phyloP scores from a whole-genome alignment of 2,329 filamentous ascomycete genomes.

The Ophiostoma novo-ulmi region DNA sequence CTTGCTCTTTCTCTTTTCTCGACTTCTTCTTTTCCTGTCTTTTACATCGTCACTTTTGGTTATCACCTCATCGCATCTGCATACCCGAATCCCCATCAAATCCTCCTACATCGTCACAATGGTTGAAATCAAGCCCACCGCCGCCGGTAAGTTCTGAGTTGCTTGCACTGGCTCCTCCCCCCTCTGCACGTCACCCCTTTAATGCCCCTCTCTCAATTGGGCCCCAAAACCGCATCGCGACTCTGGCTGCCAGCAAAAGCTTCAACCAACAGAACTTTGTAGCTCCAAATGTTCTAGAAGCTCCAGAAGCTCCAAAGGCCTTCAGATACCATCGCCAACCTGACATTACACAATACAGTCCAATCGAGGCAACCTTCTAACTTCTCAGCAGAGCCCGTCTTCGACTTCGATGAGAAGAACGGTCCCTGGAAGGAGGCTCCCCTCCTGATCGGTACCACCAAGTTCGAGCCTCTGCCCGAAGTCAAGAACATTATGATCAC shows the following conservation, averaged over 20 bases:
- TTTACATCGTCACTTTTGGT: constrained; percentile 7
- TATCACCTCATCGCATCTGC: constrained; percentile 11
- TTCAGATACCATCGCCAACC: neutral
- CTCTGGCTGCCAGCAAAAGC: neutral
- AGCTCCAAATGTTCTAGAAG: neutral
- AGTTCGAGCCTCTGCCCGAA: constrained; percentile 62
- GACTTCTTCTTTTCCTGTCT: neutral
- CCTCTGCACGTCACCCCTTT: constrained; percentile 10
- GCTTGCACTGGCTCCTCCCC: neutral
- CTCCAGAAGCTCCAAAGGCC: neutral
- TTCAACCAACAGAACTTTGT: neutral
- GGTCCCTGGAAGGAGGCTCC: constrained; percentile 69
- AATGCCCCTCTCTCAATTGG: constrained; percentile 10
- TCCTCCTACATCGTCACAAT: constrained; percentile 13
- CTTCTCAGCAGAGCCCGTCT: constrained; percentile 28
- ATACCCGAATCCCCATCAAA: constrained; percentile 9
- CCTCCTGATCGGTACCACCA: constrained; percentile 62
- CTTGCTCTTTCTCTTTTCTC: neutral
- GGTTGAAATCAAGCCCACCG: neutral
- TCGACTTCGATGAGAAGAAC: constrained; percentile 51
- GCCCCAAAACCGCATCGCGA: constrained; percentile 9
- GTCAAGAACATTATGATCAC: constrained; percentile 80
- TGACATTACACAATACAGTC: neutral
- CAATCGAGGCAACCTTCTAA: neutral
- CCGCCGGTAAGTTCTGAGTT: neutral